Evolutionary conservation across 108 stramenopile genomes (phyloP), one percentile per base, ranked within the genome.

Genomic region (Pelagomonas calceolata): DNA sequence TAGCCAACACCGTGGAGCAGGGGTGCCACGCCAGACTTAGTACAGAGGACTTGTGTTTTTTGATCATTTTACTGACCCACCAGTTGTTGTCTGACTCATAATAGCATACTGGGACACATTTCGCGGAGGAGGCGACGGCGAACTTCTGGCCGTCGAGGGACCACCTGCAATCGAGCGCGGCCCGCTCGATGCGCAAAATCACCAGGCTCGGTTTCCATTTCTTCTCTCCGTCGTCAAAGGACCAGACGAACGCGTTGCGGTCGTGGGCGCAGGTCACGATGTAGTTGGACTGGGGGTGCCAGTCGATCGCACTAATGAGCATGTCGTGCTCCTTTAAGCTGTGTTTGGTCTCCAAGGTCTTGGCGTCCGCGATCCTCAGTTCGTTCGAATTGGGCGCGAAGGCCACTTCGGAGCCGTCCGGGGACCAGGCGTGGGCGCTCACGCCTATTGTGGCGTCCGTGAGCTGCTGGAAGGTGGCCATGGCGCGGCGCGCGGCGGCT

Each of bases 181-280:
- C 84, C 31, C 81, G 77, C 74, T 82, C 79, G 39, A 86, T 82
- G 60, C 77, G 82, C n/a, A 86, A 80, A 30, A 84, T 76, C 32
- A 80, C 80, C 36, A 85, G 71, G 16, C 67, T 67, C 34, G 84
- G 84, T 43, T 69, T 77, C 85, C 85, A 86, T 44, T 34, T 4
- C n/a, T 63, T 65, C 46, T 68, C 64, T 0, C 31, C 74, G 14
- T 65, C 63, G 65, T 81, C 78, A 63, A 66, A 84, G 29, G 79
- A 80, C 85, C 85, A 86, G 0, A 86, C 85, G 66, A 86, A 86
- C 31, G 85, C 84, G 71, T 85, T 86, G 36, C 85, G 80, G 69
- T 86, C 85, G 76, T 86, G 85, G 60, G 78, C 76, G 80, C 82
- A 83, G 36, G 85, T 83, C 43, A 85, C 85, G 74, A 86, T 86